Evolutionary conservation across 2,329 filamentous ascomycete species (phyloP).

Genomic region (Microcera coccophila): DNA sequence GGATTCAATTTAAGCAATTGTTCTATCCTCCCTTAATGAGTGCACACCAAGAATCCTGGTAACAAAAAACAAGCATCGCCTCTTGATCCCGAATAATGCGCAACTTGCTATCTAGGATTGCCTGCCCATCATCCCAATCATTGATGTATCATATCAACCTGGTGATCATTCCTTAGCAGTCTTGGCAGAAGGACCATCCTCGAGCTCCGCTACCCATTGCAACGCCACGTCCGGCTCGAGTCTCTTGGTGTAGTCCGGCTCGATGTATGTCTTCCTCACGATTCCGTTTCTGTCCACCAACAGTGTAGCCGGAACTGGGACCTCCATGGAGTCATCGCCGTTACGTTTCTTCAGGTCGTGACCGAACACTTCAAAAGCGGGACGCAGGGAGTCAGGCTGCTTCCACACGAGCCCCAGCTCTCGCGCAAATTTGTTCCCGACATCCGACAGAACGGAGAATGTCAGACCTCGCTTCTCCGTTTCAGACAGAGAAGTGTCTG

Average conservation of each 20-base stretch:
- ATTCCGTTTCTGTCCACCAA: slow-evolving; percentile 34
- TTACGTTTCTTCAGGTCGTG: slow-evolving; percentile 31
- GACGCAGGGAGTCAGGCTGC: slow-evolving; percentile 26
- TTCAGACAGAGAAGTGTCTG: slow-evolving; percentile 34
- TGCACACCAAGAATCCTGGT: too few species aligned
- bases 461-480: slow-evolving; percentile 39
- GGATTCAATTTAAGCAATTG: too few species aligned
- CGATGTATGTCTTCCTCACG: slow-evolving; percentile 34
- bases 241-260: slow-evolving; percentile 36
- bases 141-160: too few species aligned
- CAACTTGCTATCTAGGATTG: too few species aligned
- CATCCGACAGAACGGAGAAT: slow-evolving; percentile 40
- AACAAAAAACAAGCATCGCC: too few species aligned
- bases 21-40: too few species aligned
- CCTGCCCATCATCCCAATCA: too few species aligned
- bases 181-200: too few species aligned
- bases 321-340: slow-evolving; percentile 35
- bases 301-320: slow-evolving; percentile 38
- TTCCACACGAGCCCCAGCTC: slow-evolving; percentile 36
- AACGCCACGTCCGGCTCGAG: slow-evolving; percentile 34
- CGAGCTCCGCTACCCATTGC: slow-evolving; percentile 25
- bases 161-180: too few species aligned
- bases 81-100: too few species aligned
- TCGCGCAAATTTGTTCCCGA: slow-evolving; percentile 32
- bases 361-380: slow-evolving; percentile 27